Base-by-base conservation (phyloP, 108 stramenopile genomes). In the Conticribra weissflogii region DNA sequence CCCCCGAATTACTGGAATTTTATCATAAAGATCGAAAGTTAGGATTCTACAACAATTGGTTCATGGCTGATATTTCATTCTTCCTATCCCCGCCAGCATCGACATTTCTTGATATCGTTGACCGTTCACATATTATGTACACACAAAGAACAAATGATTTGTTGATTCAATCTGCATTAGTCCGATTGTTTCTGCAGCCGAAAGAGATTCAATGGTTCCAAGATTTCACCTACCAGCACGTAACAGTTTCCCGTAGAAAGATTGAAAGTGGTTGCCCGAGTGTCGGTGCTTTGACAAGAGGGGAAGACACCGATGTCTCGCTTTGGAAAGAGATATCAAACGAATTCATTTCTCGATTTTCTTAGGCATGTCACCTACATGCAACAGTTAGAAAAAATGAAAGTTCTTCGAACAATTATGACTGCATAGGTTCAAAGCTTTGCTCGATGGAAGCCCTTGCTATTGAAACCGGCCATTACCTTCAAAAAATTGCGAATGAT, bases 31-130 rank as follows among this genome's bases (percentile, higher is more conserved):
- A 63, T 84, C 33, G 71, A 72, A 59, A 82, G 12, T 70, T 78
- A 48, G 86, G 86, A n/a, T 76, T 88, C 19, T 91, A 91, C 81
- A 91, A 91, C 57, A 91, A 91, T 55, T 83, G 84, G 33, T 88
- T 87, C 25, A 72, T 91, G 19, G 85, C 86, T 21, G 73, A 83
- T 24, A 25, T 86, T 18, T 51, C 74, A 1, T 85, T 83, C 58
- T 91, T 51, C 21, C 18, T 51, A 4, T 34, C 32, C 8, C 57
- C 57, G 18, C 57, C 57, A 16, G 57, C 19, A 34, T 59, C 57
- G 17, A 34, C 30, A 21, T 23, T 59, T 34, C 23, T 59, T n/a
- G 14, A 34, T 23, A 21, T 59, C 19, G 33, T 59, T 59, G 57
- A 59, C 32, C 19, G 36, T 3, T 59, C 57, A 17, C 30, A 59